Evolutionary conservation across 2,329 filamentous ascomycete species (phyloP).

Genomic region (Coccinonectria pachysandricola): DNA sequence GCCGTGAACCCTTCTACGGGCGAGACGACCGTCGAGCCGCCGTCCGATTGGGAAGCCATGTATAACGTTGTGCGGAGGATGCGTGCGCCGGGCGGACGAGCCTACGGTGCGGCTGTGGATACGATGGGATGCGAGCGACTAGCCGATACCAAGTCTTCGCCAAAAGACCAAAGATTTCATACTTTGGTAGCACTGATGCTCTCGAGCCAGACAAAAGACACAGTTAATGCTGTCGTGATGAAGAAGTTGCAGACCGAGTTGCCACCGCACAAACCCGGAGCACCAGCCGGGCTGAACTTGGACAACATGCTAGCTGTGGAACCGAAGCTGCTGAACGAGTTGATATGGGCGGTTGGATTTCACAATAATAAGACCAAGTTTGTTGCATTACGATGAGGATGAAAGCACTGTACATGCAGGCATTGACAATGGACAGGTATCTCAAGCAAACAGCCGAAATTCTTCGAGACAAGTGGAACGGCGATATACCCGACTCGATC

Average conservation of each 20-base stretch:
- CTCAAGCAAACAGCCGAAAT: conserved; percentile 68
- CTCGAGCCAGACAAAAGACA: conserved; percentile 87
- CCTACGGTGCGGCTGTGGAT: conserved; percentile 77
- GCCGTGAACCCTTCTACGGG: conserved; percentile 31
- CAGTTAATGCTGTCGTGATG: conserved; percentile 79
- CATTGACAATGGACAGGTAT: conserved; percentile 29
- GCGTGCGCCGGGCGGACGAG: conserved; percentile 45
- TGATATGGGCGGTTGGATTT: conserved; percentile 81
- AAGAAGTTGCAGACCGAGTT: conserved; percentile 66
- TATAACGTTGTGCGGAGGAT: conserved; percentile 72
- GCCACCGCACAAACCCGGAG: conserved; percentile 36
- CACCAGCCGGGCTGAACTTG: conserved; percentile 52
- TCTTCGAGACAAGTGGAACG: conserved; percentile 56
- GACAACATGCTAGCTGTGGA: conserved; percentile 67
- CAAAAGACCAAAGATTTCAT: conserved; percentile 63
- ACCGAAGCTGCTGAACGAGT: conserved; percentile 52
- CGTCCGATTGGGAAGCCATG: conserved; percentile 73
- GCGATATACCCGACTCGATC: conserved; percentile 73
- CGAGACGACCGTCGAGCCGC: conserved; percentile 40
- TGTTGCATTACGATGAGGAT: no score
- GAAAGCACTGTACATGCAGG: no score
- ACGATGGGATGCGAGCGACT: conserved; percentile 92
- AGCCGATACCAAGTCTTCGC: conserved; percentile 41
- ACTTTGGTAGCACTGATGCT: conserved; percentile 84
- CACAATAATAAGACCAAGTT: conserved; percentile 85